phyloP scores from a whole-genome alignment of 2,329 filamentous ascomycete genomes.

The Penicillium sp. region DNA sequence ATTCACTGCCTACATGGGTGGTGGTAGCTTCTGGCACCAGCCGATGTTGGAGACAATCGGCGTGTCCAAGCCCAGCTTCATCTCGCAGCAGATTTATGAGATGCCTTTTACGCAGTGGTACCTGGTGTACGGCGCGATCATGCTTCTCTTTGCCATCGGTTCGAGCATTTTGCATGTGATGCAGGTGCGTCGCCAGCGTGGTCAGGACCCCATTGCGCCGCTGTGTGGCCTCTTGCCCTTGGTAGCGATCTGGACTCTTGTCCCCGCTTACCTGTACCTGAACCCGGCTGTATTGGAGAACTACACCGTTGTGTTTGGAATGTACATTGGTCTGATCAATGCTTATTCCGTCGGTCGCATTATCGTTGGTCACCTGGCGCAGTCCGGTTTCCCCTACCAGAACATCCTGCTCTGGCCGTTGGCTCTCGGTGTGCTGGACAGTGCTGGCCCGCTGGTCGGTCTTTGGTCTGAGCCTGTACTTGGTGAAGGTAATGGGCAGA shows the following conservation, averaged over 20 bases:
- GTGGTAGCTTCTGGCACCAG: slow-evolving; percentile 90
- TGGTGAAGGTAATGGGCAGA: slow-evolving; percentile 78
- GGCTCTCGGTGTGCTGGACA: slow-evolving; percentile 75
- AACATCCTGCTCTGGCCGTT: slow-evolving; percentile 83
- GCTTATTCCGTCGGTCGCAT: slow-evolving; percentile 95
- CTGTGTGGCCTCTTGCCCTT: slow-evolving; percentile 83
- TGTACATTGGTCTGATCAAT: slow-evolving; percentile 88
- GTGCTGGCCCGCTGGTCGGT: slow-evolving; percentile 67
- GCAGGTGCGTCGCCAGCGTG: slow-evolving; percentile 72
- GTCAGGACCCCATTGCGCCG: slow-evolving; percentile 63
- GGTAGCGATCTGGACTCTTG: slow-evolving; percentile 72
- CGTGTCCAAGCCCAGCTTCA: slow-evolving; percentile 60
- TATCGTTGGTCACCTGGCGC: slow-evolving; percentile 90
- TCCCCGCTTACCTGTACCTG: slow-evolving; percentile 76
- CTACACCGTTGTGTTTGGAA: slow-evolving; percentile 83
- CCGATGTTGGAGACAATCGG: slow-evolving; percentile 72
- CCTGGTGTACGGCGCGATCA: slow-evolving; percentile 77
- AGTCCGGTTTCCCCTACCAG: slow-evolving; percentile 83
- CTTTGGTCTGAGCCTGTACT: slow-evolving; percentile 69
- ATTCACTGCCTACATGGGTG: slow-evolving; percentile 80
- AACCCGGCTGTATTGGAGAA: slow-evolving; percentile 79
- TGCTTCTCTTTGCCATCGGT: slow-evolving; percentile 82
- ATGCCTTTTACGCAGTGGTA: slow-evolving; percentile 91
- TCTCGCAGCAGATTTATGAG: slow-evolving; percentile 72
- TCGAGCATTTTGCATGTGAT: slow-evolving; percentile 77